Evolutionary conservation across 805 yeast species (phyloP).

Genomic region (Candida insectorum): DNA sequence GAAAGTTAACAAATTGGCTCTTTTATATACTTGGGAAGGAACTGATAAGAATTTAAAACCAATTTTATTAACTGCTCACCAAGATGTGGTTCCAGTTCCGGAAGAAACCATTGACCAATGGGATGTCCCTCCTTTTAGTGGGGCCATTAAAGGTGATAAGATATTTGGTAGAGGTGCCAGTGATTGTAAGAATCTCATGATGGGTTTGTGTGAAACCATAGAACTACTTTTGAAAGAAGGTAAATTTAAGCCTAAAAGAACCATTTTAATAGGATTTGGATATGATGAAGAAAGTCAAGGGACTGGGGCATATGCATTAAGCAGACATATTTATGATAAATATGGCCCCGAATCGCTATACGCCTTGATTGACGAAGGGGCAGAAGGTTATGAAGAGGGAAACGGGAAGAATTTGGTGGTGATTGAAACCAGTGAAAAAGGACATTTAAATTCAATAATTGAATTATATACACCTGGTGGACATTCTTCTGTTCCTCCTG

Average conservation of each 20-base stretch:
- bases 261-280: slow-evolving; percentile 46
- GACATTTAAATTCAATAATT: slow-evolving; percentile 39
- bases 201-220: slow-evolving; percentile 39
- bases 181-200: slow-evolving; percentile 41
- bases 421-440: slow-evolving; percentile 50
- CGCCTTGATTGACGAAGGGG: slow-evolving; percentile 45
- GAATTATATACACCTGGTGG: slow-evolving; percentile 47
- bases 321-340: slow-evolving; percentile 26
- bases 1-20: slow-evolving; percentile 33
- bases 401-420: slow-evolving; percentile 39
- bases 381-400: slow-evolving; percentile 15
- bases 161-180: slow-evolving; percentile 34
- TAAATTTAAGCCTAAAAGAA: slow-evolving; percentile 39
- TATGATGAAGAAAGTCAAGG: slow-evolving; percentile 51
- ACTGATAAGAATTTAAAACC: slow-evolving; percentile 30
- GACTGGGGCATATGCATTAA: slow-evolving; percentile 34
- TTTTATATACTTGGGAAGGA: slow-evolving; percentile 39
- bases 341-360: slow-evolving; percentile 43
- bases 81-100: slow-evolving; percentile 42
- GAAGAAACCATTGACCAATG: slow-evolving; percentile 35
- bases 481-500: slow-evolving; percentile 49
- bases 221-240: slow-evolving; percentile 29
- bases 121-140: slow-evolving; percentile 37
- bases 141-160: slow-evolving; percentile 28
- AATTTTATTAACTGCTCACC: slow-evolving; percentile 36